phyloP scores from a whole-genome alignment of 2,329 filamentous ascomycete genomes.

The Aspergillus spinulosporus region DNA sequence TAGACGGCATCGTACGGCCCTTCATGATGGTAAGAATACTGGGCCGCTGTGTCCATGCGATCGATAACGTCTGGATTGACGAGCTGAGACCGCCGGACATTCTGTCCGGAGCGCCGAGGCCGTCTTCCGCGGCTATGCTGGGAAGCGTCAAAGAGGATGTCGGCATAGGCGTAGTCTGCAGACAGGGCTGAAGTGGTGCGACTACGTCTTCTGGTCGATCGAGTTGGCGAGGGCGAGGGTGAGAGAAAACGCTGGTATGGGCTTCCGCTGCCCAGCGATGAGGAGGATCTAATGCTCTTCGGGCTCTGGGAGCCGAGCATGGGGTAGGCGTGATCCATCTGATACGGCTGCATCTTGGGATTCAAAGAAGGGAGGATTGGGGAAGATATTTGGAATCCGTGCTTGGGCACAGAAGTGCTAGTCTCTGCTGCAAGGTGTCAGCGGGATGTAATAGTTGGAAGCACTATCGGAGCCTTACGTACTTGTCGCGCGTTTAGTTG shows the following conservation, averaged over 20 bases:
- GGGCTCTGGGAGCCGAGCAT: conserved; percentile 17
- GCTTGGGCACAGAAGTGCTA: conserved; percentile 1
- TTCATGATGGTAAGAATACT: conserved; percentile 77
- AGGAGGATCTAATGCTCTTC: conserved; percentile 17
- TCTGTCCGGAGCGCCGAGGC: conserved; percentile 12
- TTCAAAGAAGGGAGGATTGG: neutral
- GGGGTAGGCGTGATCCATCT: conserved; percentile 18
- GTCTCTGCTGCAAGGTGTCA: conserved; percentile 15
- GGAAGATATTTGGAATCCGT: neutral
- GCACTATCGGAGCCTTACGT: conserved; percentile 22
- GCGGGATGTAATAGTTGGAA: conserved; percentile 20
- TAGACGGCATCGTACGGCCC: conserved; percentile 86
- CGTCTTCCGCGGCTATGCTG: conserved; percentile 22
- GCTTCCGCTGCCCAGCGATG: conserved; percentile 23
- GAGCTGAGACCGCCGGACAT: conserved; percentile 25
- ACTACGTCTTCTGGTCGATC: conserved; percentile 19
- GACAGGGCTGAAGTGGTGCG: conserved; percentile 28
- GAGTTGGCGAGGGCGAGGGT: conserved; percentile 23
- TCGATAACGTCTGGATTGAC: conserved; percentile 78
- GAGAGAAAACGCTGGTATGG: conserved; percentile 32
- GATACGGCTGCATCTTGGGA: conserved; percentile 1
- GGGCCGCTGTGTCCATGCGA: conserved; percentile 66
- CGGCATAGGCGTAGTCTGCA: conserved; percentile 24
- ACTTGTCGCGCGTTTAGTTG: conserved; percentile 13
- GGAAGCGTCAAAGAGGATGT: conserved; percentile 26